Percentiles rank a stretch among this genome's conserved stretches.
phyloP scores from a whole-genome alignment of 2,329 filamentous ascomycete species.

The Clathrospora elynae region DNA sequence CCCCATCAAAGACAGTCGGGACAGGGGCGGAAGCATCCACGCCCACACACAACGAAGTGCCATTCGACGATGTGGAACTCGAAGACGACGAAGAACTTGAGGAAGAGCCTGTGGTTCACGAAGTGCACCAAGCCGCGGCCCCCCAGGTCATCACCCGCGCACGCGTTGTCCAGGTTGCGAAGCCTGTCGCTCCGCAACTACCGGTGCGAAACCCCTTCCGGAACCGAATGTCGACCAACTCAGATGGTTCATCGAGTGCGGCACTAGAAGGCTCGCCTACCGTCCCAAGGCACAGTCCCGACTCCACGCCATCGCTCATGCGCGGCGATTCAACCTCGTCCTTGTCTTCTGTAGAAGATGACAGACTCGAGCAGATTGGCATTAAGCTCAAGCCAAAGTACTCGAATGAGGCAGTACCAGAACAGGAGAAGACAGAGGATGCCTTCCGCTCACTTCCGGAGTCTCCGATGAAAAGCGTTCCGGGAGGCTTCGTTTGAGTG shows the following conservation, averaged over 20 bases:
- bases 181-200: constrained; percentile 76
- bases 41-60: constrained; percentile 2
- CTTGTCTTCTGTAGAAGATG: constrained; percentile 41
- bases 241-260: constrained; percentile 32
- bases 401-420: constrained; percentile 21
- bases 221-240: constrained; percentile 45
- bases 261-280: constrained; percentile 30
- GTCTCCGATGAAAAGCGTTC: constrained; percentile 40
- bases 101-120: constrained; percentile 71
- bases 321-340: constrained; percentile 43
- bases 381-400: constrained; percentile 36
- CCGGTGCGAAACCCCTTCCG: constrained; percentile 75
- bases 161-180: constrained; percentile 82
- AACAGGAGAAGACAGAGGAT: constrained; percentile 34
- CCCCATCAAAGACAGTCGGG: constrained; percentile 15
- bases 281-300: constrained; percentile 34
- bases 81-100: constrained; percentile 53
- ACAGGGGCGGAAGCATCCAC: constrained; percentile 12
- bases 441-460: constrained; percentile 52
- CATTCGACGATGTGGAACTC: constrained; percentile 52
- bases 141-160: constrained; percentile 75
- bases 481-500: constrained; percentile 37
- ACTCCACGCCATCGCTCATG: constrained; percentile 44
- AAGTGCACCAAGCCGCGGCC: constrained; percentile 66
- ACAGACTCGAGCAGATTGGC: constrained; percentile 36